Percentiles rank a stretch among this genome's conserved stretches.
phyloP scores from a whole-genome alignment of 2,329 filamentous ascomycete genomes.

The Lomentospora prolificans region DNA sequence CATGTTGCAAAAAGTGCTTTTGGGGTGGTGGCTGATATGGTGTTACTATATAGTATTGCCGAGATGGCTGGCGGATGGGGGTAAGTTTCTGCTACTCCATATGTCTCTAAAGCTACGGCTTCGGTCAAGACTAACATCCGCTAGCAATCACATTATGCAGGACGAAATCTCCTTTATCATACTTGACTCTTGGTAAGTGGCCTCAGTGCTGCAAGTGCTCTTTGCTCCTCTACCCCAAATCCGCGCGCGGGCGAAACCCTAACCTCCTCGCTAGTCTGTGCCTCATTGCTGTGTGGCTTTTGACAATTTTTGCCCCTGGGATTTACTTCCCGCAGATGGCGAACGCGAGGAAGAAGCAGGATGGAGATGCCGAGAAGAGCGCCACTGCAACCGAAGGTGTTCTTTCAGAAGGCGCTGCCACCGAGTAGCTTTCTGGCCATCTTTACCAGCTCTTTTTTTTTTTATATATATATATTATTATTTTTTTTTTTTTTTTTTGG shows the following conservation, averaged over 20 bases:
- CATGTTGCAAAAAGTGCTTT: too few species aligned
- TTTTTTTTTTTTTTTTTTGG: background rate
- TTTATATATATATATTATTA: too few species aligned
- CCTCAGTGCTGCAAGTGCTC: too few species aligned
- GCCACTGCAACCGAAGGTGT: background rate
- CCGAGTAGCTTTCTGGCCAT: background rate
- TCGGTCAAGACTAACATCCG: background rate
- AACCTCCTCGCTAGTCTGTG: constrained; percentile 27
- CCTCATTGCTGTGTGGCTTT: constrained; percentile 35
- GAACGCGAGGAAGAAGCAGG: constrained; percentile 1
- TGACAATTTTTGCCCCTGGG: constrained; percentile 45
- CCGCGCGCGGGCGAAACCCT: too few species aligned
- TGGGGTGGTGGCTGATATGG: background rate
- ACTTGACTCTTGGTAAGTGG: constrained; percentile 30
- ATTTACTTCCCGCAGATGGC: constrained; percentile 46
- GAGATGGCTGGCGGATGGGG: constrained; percentile 58
- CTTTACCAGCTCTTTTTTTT: background rate
- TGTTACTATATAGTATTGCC: constrained; percentile 33
- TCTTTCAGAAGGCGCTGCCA: constrained; percentile 1
- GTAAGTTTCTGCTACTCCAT: background rate
- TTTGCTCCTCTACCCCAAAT: too few species aligned
- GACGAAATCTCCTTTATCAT: constrained; percentile 50
- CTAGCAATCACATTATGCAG: constrained; percentile 47
- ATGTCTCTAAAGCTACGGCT: background rate
- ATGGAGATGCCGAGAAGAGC: constrained; percentile 2